A percentile compares a stretch with the other conserved stretches of the same genome.
phyloP scores from a whole-genome alignment of 1,284 basidiomycete genomes.

The Kwoniella shivajii region DNA sequence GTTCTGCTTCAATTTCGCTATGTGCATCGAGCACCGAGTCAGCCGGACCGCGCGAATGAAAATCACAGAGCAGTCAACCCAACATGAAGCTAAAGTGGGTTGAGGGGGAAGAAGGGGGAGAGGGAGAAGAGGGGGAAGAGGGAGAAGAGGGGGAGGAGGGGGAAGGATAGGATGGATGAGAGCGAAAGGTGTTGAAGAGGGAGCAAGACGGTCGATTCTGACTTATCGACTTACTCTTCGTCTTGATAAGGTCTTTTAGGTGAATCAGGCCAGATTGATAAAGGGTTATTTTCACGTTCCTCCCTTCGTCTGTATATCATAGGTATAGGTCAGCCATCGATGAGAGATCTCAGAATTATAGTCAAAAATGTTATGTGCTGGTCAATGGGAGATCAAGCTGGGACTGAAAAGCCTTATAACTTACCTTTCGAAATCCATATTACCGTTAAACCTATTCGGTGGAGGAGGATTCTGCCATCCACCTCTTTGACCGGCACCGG shows the following conservation, averaged over 20 bases:
- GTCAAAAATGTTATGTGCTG: neutral
- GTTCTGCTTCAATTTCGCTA: conserved; percentile 35
- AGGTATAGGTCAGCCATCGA: conserved; percentile 3
- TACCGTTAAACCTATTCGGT: conserved; percentile 12
- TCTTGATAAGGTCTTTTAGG: conserved; percentile 61
- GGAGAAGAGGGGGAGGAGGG: too few relatives aligned
- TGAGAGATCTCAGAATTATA: conserved; percentile 3
- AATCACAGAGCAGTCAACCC: too few relatives aligned
- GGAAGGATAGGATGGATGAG: too few relatives aligned
- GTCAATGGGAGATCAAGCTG: neutral
- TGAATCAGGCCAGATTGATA: conserved; percentile 82
- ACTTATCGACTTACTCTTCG: conserved; percentile 41
- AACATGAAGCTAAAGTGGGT: too few relatives aligned
- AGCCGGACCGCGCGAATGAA: too few relatives aligned
- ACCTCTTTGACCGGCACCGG: conserved; percentile 6
- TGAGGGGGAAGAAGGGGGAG: too few relatives aligned
- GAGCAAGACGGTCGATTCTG: conserved; percentile 44
- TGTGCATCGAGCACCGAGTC: too few relatives aligned
- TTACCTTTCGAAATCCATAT: conserved; percentile 41
- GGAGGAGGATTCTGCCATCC: conserved; percentile 22
- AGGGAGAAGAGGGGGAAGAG: too few relatives aligned
- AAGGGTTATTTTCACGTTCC: conserved; percentile 66
- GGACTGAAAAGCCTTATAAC: neutral
- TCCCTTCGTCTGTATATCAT: conserved; percentile 70
- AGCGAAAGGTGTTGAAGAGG: conserved; percentile 12